phyloP scores from a whole-genome alignment of 2,329 filamentous ascomycete species.

The Colletotrichum euphorbiae region DNA sequence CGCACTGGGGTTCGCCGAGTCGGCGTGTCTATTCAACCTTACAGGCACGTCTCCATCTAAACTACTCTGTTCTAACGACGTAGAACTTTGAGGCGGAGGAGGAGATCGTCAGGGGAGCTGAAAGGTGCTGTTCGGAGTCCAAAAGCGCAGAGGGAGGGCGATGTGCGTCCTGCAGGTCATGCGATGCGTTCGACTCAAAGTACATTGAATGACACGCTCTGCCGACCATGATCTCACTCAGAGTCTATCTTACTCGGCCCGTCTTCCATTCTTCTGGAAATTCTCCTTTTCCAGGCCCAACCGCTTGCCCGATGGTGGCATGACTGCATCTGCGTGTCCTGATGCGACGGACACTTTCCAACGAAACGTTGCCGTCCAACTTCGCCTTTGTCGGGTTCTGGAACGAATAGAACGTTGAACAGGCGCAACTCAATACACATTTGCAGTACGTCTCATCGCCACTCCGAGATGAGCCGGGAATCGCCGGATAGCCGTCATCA shows the following conservation, averaged over 20 bases:
- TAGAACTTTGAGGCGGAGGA: neutral
- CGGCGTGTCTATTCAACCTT: conserved; percentile 10
- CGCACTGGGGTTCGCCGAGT: neutral
- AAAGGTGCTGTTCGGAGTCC: neutral
- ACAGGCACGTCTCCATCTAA: neutral
- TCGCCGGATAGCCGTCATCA: no score
- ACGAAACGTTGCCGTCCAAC: neutral
- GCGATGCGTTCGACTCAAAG: conserved; percentile 20
- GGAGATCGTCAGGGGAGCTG: conserved; percentile 5
- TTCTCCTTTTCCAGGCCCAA: neutral
- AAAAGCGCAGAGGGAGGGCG: neutral
- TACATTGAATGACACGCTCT: neutral
- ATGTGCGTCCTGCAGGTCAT: conserved; percentile 24
- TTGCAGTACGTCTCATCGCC: conserved; percentile 18
- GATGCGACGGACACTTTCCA: neutral
- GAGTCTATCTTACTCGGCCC: neutral
- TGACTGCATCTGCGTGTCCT: conserved; percentile 5
- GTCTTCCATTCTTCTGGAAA: neutral
- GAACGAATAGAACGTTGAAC: conserved; percentile 12
- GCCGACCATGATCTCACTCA: conserved; percentile 15
- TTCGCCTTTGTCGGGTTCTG: conserved; percentile 16
- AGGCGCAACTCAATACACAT: conserved; percentile 9
- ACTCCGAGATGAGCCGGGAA: neutral
- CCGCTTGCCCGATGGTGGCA: conserved; percentile 3
- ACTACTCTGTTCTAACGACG: neutral